These are phyloP conservation scores for Backusella australiensis DNA, from an alignment of 192 early-diverging fungal species.

Conservation along the genomic window DNA sequence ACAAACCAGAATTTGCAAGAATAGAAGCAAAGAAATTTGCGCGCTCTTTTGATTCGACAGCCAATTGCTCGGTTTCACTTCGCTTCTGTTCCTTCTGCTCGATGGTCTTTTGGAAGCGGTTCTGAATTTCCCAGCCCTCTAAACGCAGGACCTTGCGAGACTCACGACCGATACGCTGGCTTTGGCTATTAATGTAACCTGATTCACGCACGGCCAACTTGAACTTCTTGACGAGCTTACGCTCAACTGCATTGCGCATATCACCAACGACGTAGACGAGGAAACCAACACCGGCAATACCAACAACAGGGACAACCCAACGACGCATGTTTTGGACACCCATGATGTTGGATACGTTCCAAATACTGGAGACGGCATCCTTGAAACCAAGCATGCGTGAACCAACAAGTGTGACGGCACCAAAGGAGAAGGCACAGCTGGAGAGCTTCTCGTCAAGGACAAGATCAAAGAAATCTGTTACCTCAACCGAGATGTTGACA, in stretches of 20 bases:
- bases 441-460: conserved; percentile 36
- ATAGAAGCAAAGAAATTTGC: conserved; percentile 9
- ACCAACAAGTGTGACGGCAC: conserved; percentile 35
- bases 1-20: conserved; percentile 1
- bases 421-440: conserved; percentile 18
- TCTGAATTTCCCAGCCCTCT: conserved; percentile 71
- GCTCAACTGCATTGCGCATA: conserved; percentile 66
- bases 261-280: conserved; percentile 66
- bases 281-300: conserved; percentile 58
- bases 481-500: conserved; percentile 27
- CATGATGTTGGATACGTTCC: conserved; percentile 54
- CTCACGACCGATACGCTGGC: conserved; percentile 62
- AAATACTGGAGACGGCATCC: conserved; percentile 34
- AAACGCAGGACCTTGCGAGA: conserved; percentile 63
- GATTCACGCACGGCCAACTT: conserved; percentile 44
- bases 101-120: conserved; percentile 67
- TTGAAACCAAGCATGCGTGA: conserved; percentile 32
- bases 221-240: conserved; percentile 65
- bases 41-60: background rate
- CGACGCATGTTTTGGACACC: conserved; percentile 60
- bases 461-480: conserved; percentile 39
- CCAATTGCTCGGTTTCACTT: conserved; percentile 51
- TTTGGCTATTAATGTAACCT: conserved; percentile 56
- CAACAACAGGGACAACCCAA: conserved; percentile 57
- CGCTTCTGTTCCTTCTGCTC: conserved; percentile 68